Percentiles rank a stretch among this genome's conserved stretches.
phyloP scores from a whole-genome alignment of 108 stramenopile species.

The Fragilaria crotonensis region DNA sequence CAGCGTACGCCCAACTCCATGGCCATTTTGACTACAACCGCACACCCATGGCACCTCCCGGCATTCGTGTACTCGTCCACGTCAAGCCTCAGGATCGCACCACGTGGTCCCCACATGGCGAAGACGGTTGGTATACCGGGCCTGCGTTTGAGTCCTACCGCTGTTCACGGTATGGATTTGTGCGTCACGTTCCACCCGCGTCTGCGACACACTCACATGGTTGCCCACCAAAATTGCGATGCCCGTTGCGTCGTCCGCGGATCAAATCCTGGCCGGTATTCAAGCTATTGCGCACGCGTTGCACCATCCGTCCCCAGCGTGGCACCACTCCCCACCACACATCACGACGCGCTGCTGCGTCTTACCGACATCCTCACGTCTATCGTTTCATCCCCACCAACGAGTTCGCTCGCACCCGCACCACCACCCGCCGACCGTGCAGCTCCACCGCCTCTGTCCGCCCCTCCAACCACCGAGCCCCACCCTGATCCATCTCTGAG shows the following conservation, averaged over 20 bases:
- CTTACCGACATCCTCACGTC: no score
- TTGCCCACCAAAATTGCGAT: background rate
- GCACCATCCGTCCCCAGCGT: background rate
- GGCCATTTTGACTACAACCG: background rate
- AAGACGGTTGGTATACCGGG: conserved; percentile 38
- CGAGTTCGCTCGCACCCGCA: background rate
- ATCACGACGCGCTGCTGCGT: background rate
- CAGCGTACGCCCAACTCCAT: no score
- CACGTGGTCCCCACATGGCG: no score
- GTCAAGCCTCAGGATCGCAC: no score
- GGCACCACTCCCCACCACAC: background rate
- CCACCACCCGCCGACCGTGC: no score
- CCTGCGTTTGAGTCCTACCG: conserved; percentile 42
- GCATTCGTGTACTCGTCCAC: no score
- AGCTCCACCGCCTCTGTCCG: background rate
- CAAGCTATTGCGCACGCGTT: background rate
- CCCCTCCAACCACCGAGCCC: background rate
- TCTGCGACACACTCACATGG: background rate
- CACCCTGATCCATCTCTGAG: no score
- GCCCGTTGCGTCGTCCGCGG: background rate
- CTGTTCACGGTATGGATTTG: conserved; percentile 16
- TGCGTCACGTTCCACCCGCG: no score
- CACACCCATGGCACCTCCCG: no score
- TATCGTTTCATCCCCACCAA: background rate
- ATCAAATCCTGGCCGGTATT: background rate